Evolutionary conservation across 75 land plant genomes (phyloP), one percentile per base, ranked within the genome.

Genomic region (Adiantum capillusveneris): DNA sequence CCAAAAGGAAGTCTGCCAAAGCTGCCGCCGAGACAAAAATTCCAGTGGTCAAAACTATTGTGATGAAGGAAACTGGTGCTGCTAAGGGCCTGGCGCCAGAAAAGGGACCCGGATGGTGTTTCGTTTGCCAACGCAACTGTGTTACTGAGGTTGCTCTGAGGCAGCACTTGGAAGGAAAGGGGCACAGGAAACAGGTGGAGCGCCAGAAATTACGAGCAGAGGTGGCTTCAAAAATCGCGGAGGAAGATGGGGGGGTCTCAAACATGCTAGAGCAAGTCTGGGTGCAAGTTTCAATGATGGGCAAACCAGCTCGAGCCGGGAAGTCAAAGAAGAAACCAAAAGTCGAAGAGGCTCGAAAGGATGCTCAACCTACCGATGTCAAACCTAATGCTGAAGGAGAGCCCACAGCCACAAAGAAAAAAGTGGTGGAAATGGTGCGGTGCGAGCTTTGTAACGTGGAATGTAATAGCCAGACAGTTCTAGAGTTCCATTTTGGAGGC

Each of bases 401-500:
- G 9, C 37, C 37, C 3, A 5, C 50, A 46, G 6, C 50, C 5
- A 21, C 6, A 6, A 5, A 3, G 5, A 46, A 46, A 6, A 21
- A 18, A 21, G 13, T 14, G 14, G 50, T 46, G 14, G 22, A n/a
- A 14, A 17, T 21, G 5, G 3, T 18, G 6, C 50, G 50, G 17
- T 46, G 50, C 14, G 18, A 46, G 5, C 22, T 46, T 18, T 46
- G 50, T 14, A 46, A 46, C 14, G 50, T 46, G 5, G 50, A 46
- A 14, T 46, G 50, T 21, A 46, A 46, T 17, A 46, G 50, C 17
- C 6, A 46, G 17, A 14, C 50, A 18, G 22, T 46, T 6, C 22
- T 46, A 21, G 50, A 46, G 50, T 2, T 46, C 22, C 50, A 46
- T 46, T 17, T 46, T 46, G 50, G 50, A 18, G 50, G 50, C 17